Base-by-base conservation (phyloP, 1,284 basidiomycete species). In the Malassezia japonica region DNA sequence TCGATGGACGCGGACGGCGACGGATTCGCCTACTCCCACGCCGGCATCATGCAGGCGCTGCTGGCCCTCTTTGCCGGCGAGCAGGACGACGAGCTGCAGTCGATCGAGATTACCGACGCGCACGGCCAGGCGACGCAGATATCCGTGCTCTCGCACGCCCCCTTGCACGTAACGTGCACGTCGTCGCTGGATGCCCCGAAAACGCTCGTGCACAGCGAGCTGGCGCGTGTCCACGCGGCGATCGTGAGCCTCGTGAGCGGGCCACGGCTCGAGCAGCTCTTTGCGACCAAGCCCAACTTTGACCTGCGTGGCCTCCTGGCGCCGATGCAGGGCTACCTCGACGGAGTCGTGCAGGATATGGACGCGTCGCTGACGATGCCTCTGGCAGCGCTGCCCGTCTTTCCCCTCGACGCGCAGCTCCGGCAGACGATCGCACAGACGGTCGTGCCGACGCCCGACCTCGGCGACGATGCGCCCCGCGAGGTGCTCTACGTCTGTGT, bases 121-220 rank as follows among this genome's bases (percentile, higher is more conserved):
- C 35, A 46, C n/a, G 21, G 36, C 15, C 53, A 56, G 20, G 21
- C 77, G 9, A 81, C 83, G 4, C 80, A 82, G 43, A 90, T 98
- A 49, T 83, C 84, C 0, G 94, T 96, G 70, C 72, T 91, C 6
- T 78, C 91, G 39, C 82, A 87, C 36, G 73, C 86, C 6, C 92
- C 92, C 3, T 76, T 98, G 24, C 95, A 95, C 74, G 86, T 92
- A 62, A 87, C 85, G 18, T 90, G 85, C 61, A 83, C 84, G 2
- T 89, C 87, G 24, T 82, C 83, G 20, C 92, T 87, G 86, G 85
- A 86, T 24, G 90, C 94, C 74, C 89, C 91, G 0, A 88, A 92
- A 73, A 85, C 84, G 59, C 83, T 91, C 61, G 83, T 86, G 58
- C 82, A 90, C 40, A 81, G 83, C 39, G 92, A 96, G 76, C 80